A percentile compares a stretch with the other conserved stretches of the same genome.
These are phyloP conservation scores for Nyssa sinensis DNA, from an alignment of 148 eudicot genomes.

Conservation along the genomic window DNA sequence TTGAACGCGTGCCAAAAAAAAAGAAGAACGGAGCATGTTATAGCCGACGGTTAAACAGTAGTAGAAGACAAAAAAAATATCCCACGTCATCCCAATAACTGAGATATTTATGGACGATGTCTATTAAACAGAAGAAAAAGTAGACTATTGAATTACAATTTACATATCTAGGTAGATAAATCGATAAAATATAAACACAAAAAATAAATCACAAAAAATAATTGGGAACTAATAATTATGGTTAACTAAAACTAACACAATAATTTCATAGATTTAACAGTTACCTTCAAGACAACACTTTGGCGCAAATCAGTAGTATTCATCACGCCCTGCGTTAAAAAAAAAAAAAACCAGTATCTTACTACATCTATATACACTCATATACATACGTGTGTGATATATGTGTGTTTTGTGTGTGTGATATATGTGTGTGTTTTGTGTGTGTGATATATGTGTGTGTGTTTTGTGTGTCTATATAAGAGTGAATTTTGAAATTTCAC, in stretches of 20 bases:
- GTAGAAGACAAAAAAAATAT: neutral
- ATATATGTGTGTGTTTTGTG: no score
- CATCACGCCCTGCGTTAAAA: conserved; percentile 28
- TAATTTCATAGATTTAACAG: neutral
- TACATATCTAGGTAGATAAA: no score
- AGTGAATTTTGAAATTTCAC: neutral
- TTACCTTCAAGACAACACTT: conserved; percentile 34
- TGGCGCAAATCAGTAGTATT: conserved; percentile 26
- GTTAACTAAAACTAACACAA: neutral
- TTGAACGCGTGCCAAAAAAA: neutral
- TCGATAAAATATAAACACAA: no score
- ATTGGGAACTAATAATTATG: neutral
- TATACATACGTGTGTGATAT: neutral
- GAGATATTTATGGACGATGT: neutral
- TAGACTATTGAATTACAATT: neutral
- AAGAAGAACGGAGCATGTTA: neutral
- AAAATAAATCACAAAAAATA: neutral
- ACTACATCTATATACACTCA: neutral
- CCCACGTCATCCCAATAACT: neutral
- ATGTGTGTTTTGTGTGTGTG: neutral
- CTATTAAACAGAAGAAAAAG: neutral
- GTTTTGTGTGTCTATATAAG: neutral
- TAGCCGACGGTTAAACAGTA: neutral
- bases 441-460: no score
- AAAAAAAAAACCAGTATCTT: neutral